phyloP scores from a whole-genome alignment of 352 stramenopile species.

The Phytopythium litorale region DNA sequence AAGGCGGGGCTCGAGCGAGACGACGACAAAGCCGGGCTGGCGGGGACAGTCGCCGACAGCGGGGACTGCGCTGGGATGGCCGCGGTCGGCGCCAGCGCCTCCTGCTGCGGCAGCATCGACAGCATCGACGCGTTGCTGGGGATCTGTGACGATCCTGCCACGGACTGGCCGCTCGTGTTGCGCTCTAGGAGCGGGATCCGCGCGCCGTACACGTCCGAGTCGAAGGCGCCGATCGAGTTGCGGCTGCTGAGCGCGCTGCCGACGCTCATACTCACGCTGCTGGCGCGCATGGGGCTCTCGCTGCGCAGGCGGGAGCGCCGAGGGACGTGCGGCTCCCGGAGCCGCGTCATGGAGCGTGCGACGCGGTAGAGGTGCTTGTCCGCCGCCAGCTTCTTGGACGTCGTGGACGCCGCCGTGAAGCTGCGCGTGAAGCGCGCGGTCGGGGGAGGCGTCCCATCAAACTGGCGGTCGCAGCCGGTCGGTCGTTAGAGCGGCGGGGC shows the following conservation, averaged over 20 bases:
- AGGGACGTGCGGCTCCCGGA: slow-evolving; percentile 17
- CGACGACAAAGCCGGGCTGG: neutral
- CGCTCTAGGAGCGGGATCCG: slow-evolving; percentile 7
- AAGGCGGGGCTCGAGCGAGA: neutral
- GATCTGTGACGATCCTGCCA: slow-evolving; percentile 7
- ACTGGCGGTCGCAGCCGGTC: neutral
- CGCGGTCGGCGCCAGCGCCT: neutral
- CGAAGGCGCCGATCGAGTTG: slow-evolving; percentile 2
- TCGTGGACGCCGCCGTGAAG: slow-evolving; percentile 13
- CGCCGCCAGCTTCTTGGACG: slow-evolving; percentile 18
- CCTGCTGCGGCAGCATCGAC: slow-evolving; percentile 3
- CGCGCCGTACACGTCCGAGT: slow-evolving; percentile 3
- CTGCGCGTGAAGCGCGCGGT: slow-evolving; percentile 20
- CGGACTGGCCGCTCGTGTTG: neutral
- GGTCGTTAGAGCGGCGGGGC: neutral
- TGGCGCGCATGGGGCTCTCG: slow-evolving; percentile 36
- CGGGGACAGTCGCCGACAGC: neutral
- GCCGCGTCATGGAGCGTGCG: slow-evolving; percentile 34
- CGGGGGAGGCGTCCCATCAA: slow-evolving; percentile 4
- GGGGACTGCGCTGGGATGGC: neutral
- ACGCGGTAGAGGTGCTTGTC: slow-evolving; percentile 18
- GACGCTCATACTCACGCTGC: slow-evolving; percentile 6
- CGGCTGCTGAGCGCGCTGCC: slow-evolving; percentile 16
- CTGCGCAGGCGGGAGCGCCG: slow-evolving; percentile 39
- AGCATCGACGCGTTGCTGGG: slow-evolving; percentile 4